Conservation (phyloP, 2,329 filamentous ascomycete genomes). For the Monilinia polystroma region DNA sequence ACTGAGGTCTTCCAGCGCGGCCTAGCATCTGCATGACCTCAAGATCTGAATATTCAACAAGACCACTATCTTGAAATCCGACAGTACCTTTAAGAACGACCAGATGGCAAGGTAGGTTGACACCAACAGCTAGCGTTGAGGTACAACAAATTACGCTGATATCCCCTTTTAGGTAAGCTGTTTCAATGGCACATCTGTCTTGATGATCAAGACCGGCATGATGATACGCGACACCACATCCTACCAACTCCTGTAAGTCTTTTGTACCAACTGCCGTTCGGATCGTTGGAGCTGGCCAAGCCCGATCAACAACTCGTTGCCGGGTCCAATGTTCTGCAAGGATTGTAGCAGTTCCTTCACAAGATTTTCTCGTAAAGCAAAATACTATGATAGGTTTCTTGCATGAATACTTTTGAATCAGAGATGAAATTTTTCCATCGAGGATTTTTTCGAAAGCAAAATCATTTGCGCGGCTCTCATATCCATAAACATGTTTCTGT, state of each 20-base stretch:
- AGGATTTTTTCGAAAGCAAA: slow-evolving; percentile 74
- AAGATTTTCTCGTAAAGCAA: slow-evolving; percentile 73
- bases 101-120: slow-evolving; percentile 81
- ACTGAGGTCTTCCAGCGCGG: slow-evolving; percentile 79
- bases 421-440: slow-evolving; percentile 60
- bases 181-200: slow-evolving; percentile 67
- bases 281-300: slow-evolving; percentile 61
- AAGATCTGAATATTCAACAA: slow-evolving; percentile 74
- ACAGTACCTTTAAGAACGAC: slow-evolving; percentile 81
- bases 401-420: slow-evolving; percentile 66
- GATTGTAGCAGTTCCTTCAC: slow-evolving; percentile 63
- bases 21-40: slow-evolving; percentile 92
- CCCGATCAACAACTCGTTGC: slow-evolving; percentile 50
- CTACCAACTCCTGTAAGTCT: slow-evolving; percentile 54
- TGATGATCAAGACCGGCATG: slow-evolving; percentile 69
- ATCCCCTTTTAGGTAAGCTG: slow-evolving; percentile 66
- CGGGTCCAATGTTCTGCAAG: slow-evolving; percentile 65
- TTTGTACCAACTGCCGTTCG: slow-evolving; percentile 54
- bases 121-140: slow-evolving; percentile 77
- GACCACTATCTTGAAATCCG: slow-evolving; percentile 58
- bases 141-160: slow-evolving; percentile 83
- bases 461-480: slow-evolving; percentile 62
- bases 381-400: slow-evolving; percentile 81
- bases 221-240: slow-evolving; percentile 72
- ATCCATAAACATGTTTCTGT: slow-evolving; percentile 74